Percentiles rank a stretch among this genome's conserved stretches.
Evolutionary conservation across 441 rosid genomes (phyloP).

Genomic region (Heliophila coronopifolia): DNA sequence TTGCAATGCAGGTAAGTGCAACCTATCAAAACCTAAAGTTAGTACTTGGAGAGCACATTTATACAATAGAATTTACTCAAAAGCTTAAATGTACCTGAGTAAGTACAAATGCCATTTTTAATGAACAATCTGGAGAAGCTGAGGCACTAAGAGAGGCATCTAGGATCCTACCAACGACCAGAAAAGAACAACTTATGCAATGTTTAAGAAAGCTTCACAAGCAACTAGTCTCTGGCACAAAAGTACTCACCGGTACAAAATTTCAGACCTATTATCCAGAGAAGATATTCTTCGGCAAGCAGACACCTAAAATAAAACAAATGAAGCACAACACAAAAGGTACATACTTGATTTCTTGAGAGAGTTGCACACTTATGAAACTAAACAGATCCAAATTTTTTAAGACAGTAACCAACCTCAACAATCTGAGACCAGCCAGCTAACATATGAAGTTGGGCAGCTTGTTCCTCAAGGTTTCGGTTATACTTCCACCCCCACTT

Average conservation of each 20-base stretch:
- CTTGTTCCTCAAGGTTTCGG: constrained; percentile 95
- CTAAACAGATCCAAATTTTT: constrained; percentile 1
- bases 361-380: background rate
- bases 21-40: constrained; percentile 46
- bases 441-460: constrained; percentile 97
- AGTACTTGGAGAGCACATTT: constrained; percentile 9
- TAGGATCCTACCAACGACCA: constrained; percentile 61
- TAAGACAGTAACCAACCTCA: constrained; percentile 52
- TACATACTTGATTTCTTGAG: constrained; percentile 1
- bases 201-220: constrained; percentile 16
- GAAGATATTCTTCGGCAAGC: constrained; percentile 71
- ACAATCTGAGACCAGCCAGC: constrained; percentile 94
- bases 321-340: constrained; percentile 8
- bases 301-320: constrained; percentile 48
- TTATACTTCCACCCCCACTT: constrained; percentile 98
- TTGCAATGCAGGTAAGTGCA: constrained; percentile 95
- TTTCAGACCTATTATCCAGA: constrained; percentile 69
- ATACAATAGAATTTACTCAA: background rate
- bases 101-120: constrained; percentile 83
- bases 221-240: constrained; percentile 6
- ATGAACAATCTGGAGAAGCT: constrained; percentile 91
- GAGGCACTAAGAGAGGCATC: constrained; percentile 88
- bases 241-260: constrained; percentile 66
- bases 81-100: constrained; percentile 51
- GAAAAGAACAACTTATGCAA: constrained; percentile 26